Base-by-base conservation (phyloP, 2,329 filamentous ascomycete species). In the Capronia americana region DNA sequence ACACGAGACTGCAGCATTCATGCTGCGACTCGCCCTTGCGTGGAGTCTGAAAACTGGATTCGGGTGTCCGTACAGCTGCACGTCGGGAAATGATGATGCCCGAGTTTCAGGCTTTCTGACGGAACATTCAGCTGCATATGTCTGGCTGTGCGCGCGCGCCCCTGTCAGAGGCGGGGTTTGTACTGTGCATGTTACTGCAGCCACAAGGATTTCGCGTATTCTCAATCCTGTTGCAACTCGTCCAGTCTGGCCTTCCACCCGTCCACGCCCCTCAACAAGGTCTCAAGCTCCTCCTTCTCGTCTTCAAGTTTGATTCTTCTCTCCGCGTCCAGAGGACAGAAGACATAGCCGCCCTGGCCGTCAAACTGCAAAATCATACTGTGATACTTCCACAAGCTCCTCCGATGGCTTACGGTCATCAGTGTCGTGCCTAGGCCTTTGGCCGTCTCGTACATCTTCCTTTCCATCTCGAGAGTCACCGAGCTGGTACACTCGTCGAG, bases 371-470 rank as follows among this genome's bases (percentile, higher is more conserved):
- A 79, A 67, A 99, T 98, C 79, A 90, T 90, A 72, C 88, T 90
- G 78, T 99, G 95, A 78, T 99, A 98, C 78, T 95, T 93, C 95
- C 95, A 99, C 73, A 99, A 79, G 80, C 92, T 96, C 69, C 93
- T 84, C 8, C 95, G 84, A 78, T 99, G 95, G 70, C 89, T 93
- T 26, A 99, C 95, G 0, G 95, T 99, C 92, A 99, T 97, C 69
- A 99, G 85, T 0, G 95, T 98, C 73, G 97, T 95, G 3, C 92
- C 93, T 20, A 97, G 81, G 20, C 87, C 85, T 84, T 99, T 98
- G 58, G 95, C 95, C 63, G 92, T 93, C 73, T 97, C 94, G 78
- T 99, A 99, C 93, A 99, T 98, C 76, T 92, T 86, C 76, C 92
- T 90, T 76, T 99, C 95, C 67, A 93, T 93, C 73, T 98, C 94